A percentile compares a stretch with the other conserved stretches of the same genome.
Evolutionary conservation across 805 yeast species (phyloP).

Genomic region (Debaryomyces maramus): DNA sequence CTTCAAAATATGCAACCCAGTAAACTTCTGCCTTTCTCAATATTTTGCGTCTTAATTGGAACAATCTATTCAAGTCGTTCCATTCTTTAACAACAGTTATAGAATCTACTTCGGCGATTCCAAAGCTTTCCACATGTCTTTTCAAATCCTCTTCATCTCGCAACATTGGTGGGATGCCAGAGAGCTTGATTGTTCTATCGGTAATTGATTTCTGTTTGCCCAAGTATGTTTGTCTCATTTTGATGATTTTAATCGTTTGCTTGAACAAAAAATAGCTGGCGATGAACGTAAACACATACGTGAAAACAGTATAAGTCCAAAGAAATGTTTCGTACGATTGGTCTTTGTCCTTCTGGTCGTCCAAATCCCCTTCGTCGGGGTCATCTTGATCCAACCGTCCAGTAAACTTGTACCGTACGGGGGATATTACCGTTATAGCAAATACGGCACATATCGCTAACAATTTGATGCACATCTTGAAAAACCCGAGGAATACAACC

Average conservation of each 20-base stretch:
- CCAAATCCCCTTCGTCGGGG: conserved; percentile 21
- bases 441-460: conserved; percentile 63
- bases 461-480: conserved; percentile 80
- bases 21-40: conserved; percentile 61
- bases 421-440: conserved; percentile 76
- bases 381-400: conserved; percentile 49
- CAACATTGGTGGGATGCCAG: conserved; percentile 85
- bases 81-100: conserved; percentile 86
- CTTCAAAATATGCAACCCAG: conserved; percentile 67
- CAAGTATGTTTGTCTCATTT: conserved; percentile 74
- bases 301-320: conserved; percentile 87
- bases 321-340: conserved; percentile 51
- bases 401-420: conserved; percentile 78
- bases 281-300: conserved; percentile 77
- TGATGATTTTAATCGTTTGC: conserved; percentile 72
- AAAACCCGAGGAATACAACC: conserved; percentile 85
- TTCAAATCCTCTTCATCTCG: conserved; percentile 70
- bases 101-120: conserved; percentile 76
- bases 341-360: conserved; percentile 2
- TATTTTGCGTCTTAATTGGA: conserved; percentile 55
- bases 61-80: conserved; percentile 68
- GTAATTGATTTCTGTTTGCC: conserved; percentile 88
- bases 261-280: conserved; percentile 59
- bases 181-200: conserved; percentile 82
- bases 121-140: conserved; percentile 72